Percentiles rank a stretch among this genome's conserved stretches.
Conservation (phyloP, 495 filamentous ascomycete species). For the Cudoniella acicularis region DNA sequence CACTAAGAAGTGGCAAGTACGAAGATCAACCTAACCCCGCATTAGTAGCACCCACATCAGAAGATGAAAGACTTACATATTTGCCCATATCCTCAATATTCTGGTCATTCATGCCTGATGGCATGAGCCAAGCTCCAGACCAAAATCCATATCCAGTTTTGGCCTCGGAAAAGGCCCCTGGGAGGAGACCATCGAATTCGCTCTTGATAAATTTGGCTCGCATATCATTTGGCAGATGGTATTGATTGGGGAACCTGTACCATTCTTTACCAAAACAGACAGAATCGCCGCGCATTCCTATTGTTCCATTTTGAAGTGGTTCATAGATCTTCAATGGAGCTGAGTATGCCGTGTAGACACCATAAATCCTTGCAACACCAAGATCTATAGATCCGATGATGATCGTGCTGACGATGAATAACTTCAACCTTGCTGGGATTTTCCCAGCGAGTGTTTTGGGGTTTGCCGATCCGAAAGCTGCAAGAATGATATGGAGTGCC, state of each 20-base stretch:
- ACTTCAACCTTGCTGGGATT: slow-evolving; percentile 67
- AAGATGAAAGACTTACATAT: slow-evolving; percentile 58
- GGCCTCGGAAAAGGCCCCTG: slow-evolving; percentile 82
- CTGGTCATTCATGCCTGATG: slow-evolving; percentile 85
- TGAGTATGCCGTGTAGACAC: slow-evolving; percentile 78
- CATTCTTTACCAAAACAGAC: slow-evolving; percentile 96
- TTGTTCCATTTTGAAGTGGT: slow-evolving; percentile 38
- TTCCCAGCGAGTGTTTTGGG: slow-evolving; percentile 59
- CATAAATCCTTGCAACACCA: slow-evolving; percentile 69
- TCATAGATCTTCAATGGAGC: slow-evolving; percentile 77
- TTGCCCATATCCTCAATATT: slow-evolving; percentile 86
- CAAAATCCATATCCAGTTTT: slow-evolving; percentile 58
- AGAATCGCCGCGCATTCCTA: slow-evolving; percentile 54
- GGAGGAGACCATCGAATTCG: slow-evolving; percentile 84
- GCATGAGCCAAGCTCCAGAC: slow-evolving; percentile 74
- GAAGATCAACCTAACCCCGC: slow-evolving; percentile 61
- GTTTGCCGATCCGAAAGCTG: slow-evolving; percentile 65
- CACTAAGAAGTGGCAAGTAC: slow-evolving; percentile 76
- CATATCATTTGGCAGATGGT: slow-evolving; percentile 77
- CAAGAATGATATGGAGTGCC: slow-evolving; percentile 71
- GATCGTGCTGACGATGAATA: slow-evolving; percentile 49
- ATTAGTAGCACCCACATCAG: slow-evolving; percentile 2
- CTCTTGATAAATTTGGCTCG: slow-evolving; percentile 84
- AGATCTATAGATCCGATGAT: slow-evolving; percentile 57
- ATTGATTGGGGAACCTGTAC: slow-evolving; percentile 96